Evolutionary conservation across 31 red algal genomes (phyloP).

Genomic region (Bonnemaisonia californica): DNA sequence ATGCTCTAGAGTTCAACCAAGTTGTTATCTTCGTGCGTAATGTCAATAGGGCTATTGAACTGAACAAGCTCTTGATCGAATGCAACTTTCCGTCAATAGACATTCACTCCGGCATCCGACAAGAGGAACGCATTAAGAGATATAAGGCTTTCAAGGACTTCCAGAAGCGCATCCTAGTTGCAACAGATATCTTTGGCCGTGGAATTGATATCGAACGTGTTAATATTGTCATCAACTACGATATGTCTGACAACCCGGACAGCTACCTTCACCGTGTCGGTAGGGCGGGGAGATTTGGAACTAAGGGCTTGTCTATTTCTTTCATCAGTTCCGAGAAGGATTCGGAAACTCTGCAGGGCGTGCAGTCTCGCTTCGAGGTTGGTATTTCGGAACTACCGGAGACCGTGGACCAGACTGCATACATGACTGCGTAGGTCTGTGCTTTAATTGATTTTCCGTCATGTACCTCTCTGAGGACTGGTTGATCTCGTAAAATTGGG

Average conservation of each 20-base stretch:
- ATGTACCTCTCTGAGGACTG: no score
- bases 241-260: conserved; percentile 84
- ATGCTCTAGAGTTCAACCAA: conserved; percentile 98
- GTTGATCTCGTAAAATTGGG: no score
- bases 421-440: conserved; percentile 95
- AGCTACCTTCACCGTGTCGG: conserved; percentile 91
- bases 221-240: conserved; percentile 98
- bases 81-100: conserved; percentile 96
- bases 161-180: conserved; percentile 88
- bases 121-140: conserved; percentile 90
- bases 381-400: conserved; percentile 89
- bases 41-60: conserved; percentile 76
- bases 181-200: conserved; percentile 94
- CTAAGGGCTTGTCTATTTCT: conserved; percentile 92
- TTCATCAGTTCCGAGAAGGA: conserved; percentile 88
- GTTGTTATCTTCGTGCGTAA: conserved; percentile 97
- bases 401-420: conserved; percentile 84
- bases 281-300: conserved; percentile 92
- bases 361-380: conserved; percentile 96
- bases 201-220: conserved; percentile 96
- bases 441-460: no score
- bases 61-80: conserved; percentile 91
- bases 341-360: conserved; percentile 75
- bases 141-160: conserved; percentile 98
- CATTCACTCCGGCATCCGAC: conserved; percentile 86